Evolutionary conservation across 345 rosid genomes (phyloP).

Genomic region (Sisymbrium altissimum): DNA sequence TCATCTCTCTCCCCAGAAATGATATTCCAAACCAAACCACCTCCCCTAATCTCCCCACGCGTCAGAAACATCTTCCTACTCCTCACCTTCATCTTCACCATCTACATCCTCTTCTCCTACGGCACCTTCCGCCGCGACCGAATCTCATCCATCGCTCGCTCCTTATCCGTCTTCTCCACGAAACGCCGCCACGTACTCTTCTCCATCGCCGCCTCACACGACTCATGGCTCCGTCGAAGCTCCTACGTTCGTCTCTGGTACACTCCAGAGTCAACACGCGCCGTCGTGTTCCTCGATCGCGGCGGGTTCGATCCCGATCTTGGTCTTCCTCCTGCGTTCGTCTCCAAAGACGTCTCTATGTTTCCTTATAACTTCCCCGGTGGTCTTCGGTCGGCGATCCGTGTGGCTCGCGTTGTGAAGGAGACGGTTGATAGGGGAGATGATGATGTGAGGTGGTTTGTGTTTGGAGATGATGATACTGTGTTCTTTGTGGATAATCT

Average conservation of each 20-base stretch:
- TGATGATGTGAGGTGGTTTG: constrained; percentile 72
- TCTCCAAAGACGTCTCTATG: constrained; percentile 61
- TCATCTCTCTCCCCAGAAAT: constrained; percentile 24
- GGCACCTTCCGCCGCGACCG: constrained; percentile 29
- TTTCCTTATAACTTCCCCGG: constrained; percentile 72
- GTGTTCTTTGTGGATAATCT: constrained; percentile 79
- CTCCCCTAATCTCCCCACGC: constrained; percentile 39
- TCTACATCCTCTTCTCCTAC: constrained; percentile 45
- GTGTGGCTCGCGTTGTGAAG: constrained; percentile 82
- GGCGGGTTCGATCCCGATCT: constrained; percentile 33
- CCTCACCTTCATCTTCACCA: constrained; percentile 39
- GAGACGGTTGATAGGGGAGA: constrained; percentile 65
- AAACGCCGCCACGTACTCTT: constrained; percentile 66
- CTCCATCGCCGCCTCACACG: constrained; percentile 69
- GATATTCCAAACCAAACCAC: constrained; percentile 35
- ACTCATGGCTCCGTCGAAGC: constrained; percentile 54
- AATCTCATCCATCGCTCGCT: constrained; percentile 27
- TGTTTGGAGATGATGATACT: constrained; percentile 95
- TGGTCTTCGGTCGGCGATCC: constrained; percentile 75
- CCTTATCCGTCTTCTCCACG: constrained; percentile 22
- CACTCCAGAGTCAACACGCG: constrained; percentile 58
- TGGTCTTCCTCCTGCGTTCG: constrained; percentile 47
- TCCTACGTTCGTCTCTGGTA: constrained; percentile 80
- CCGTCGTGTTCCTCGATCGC: constrained; percentile 66
- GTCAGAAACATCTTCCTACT: constrained; percentile 49